A percentile compares a stretch with the other conserved stretches of the same genome.
These are phyloP conservation scores for Streptanthus diversifolius DNA, from an alignment of 345 rosid species.

Conservation along the genomic window DNA sequence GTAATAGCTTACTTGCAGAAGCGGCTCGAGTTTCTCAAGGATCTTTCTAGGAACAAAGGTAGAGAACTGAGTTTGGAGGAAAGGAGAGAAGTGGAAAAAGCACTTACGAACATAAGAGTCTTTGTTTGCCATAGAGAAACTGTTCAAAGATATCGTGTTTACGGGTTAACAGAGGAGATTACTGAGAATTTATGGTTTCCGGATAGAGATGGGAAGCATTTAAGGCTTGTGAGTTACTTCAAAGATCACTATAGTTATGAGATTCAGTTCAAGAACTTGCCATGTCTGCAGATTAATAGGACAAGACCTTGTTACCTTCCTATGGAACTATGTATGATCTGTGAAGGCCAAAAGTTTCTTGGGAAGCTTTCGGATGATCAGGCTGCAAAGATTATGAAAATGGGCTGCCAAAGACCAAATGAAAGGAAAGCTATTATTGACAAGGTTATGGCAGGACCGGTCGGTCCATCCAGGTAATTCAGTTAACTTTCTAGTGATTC, in stretches of 20 bases:
- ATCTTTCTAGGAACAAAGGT: slow-evolving; percentile 65
- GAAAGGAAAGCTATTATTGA: slow-evolving; percentile 77
- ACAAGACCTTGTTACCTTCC: slow-evolving; percentile 95
- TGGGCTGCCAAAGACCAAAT: slow-evolving; percentile 90
- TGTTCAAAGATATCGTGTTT: slow-evolving; percentile 79
- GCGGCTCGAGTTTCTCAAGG: slow-evolving; percentile 73
- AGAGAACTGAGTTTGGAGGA: slow-evolving; percentile 64
- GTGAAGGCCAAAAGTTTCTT: slow-evolving; percentile 98
- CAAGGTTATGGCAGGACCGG: slow-evolving; percentile 71
- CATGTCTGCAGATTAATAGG: slow-evolving; percentile 88
- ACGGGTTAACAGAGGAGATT: slow-evolving; percentile 69
- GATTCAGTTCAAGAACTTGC: slow-evolving; percentile 73
- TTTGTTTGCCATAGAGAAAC: slow-evolving; percentile 97
- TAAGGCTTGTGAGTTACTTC: slow-evolving; percentile 77
- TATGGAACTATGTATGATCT: slow-evolving; percentile 91
- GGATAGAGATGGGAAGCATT: slow-evolving; percentile 70
- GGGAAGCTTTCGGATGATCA: slow-evolving; percentile 98
- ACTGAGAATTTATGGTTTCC: slow-evolving; percentile 77
- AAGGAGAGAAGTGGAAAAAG: slow-evolving; percentile 82
- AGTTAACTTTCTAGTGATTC: not conserved
- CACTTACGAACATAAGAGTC: slow-evolving; percentile 69
- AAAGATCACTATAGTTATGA: slow-evolving; percentile 79
- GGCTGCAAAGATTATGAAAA: slow-evolving; percentile 79
- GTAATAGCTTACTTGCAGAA: slow-evolving; percentile 86
- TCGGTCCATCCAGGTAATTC: slow-evolving; percentile 86